phyloP scores from a whole-genome alignment of 768 basidiomycete species.

The Suillus alpinus region DNA sequence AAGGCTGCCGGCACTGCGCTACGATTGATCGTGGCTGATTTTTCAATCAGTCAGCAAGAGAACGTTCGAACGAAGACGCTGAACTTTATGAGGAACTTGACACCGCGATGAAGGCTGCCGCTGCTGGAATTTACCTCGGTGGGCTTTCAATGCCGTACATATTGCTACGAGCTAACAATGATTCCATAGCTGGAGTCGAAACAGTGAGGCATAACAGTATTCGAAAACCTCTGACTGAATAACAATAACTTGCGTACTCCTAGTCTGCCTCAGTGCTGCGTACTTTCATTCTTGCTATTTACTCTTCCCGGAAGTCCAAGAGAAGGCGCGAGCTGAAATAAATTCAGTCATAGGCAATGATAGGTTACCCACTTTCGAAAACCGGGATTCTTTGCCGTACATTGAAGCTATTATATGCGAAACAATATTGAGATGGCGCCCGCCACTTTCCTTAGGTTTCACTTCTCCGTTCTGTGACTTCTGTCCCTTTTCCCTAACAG shows the following conservation, averaged over 20 bases:
- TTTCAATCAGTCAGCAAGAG: background rate
- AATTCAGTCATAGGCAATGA: conserved; percentile 3
- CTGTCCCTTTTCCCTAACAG: background rate
- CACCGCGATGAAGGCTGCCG: background rate
- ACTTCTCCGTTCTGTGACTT: background rate
- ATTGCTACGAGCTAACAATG: background rate
- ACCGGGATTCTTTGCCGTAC: conserved; percentile 4
- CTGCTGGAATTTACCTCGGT: conserved; percentile 5
- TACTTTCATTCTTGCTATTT: conserved; percentile 4
- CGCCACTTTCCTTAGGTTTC: conserved; percentile 4
- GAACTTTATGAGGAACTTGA: background rate
- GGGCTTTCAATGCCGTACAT: background rate
- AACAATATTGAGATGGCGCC: conserved; percentile 7
- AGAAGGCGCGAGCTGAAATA: conserved; percentile 7
- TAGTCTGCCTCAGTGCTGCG: conserved; percentile 6
- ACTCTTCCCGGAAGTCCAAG: conserved; percentile 10
- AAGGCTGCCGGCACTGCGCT: background rate
- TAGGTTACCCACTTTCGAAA: conserved; percentile 1
- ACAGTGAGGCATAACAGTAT: background rate
- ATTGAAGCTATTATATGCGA: conserved; percentile 10
- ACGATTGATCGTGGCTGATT: background rate
- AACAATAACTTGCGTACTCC: background rate
- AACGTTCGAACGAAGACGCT: too few relatives aligned
- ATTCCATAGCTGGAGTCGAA: background rate
- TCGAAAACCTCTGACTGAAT: background rate